phyloP scores from a whole-genome alignment of 371 early-diverging fungal genomes.

The Encephalitozoon cuniculi region DNA sequence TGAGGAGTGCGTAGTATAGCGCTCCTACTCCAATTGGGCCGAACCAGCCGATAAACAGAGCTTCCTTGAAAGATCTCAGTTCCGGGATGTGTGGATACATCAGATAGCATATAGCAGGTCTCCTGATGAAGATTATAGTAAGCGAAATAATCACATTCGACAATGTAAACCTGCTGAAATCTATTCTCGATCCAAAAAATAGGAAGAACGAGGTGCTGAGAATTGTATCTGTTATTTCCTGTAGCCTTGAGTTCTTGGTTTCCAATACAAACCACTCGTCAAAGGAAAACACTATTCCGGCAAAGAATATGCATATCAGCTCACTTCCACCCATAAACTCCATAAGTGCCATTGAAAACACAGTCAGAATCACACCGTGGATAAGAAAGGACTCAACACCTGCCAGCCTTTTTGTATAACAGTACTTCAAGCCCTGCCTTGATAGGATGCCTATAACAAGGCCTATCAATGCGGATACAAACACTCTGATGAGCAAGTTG shows the following conservation, averaged over 20 bases:
- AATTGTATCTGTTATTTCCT: slow-evolving; percentile 77
- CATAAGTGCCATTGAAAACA: slow-evolving; percentile 69
- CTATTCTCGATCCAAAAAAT: slow-evolving; percentile 73
- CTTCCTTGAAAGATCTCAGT: slow-evolving; percentile 68
- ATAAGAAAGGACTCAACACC: slow-evolving; percentile 77
- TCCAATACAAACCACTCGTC: slow-evolving; percentile 75
- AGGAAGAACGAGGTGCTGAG: slow-evolving; percentile 78
- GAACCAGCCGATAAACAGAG: slow-evolving; percentile 84
- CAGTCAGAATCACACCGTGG: slow-evolving; percentile 72
- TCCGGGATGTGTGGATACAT: slow-evolving; percentile 67
- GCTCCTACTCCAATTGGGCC: slow-evolving; percentile 85
- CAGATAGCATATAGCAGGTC: slow-evolving; percentile 69
- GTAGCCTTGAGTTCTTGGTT: slow-evolving; percentile 72
- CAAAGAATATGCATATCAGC: slow-evolving; percentile 76
- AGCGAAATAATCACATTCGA: slow-evolving; percentile 66
- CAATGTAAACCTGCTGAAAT: slow-evolving; percentile 66
- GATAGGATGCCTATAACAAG: slow-evolving; percentile 66
- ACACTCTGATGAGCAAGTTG: slow-evolving; percentile 58
- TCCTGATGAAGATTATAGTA: slow-evolving; percentile 69
- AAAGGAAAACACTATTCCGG: slow-evolving; percentile 73
- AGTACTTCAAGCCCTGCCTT: slow-evolving; percentile 66
- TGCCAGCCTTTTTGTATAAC: slow-evolving; percentile 68
- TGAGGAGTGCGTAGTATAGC: slow-evolving; percentile 62
- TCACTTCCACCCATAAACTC: slow-evolving; percentile 72
- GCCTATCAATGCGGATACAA: slow-evolving; percentile 71